Base-by-base conservation (phyloP, 1,139 yeast species). In the Wickerhamomyces sp. region DNA sequence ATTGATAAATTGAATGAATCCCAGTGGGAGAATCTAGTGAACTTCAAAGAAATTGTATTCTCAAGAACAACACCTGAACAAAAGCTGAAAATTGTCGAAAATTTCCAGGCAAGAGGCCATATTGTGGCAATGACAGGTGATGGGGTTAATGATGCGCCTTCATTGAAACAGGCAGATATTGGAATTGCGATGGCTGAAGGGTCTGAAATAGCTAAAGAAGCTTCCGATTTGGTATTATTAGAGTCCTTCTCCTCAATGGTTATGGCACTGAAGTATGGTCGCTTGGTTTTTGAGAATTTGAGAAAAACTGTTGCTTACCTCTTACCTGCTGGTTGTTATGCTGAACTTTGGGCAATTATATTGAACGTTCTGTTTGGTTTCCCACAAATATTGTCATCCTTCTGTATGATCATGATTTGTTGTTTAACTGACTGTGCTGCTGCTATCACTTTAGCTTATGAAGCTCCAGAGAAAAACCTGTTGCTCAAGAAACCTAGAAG, bases 171-270 rank as follows among this genome's bases (percentile, higher is more conserved):
- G 45, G 75, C 78, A 2, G 76, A 73, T 53, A 66, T 74, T 40
- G 80, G 80, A 31, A 70, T 75, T 43, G 72, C 78, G 2, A 63
- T 74, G 62, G 65, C 64, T 7, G 67, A 64, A 36, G 81, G 76
- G 3, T 67, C 77, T 17, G 81, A 76, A 48, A 69, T 76, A 47
- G 81, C 81, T n/a, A 68, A 73, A 49, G 80, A 74, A 45, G 80
- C 81, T 0, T 65, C 78, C 25, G 81, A 76, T 52, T 53, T 75
- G 51, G 66, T 75, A 24, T 58, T 74, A 34, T 55, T 72, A 54
- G 61, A 56, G 14, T 63, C 67, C 13, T 72, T 75, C 47, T 59
- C 67, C 24, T 67, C 78, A 2, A 72, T 75, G 41, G 63, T 74
- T 28, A 68, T 66, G 30, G 81, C 78, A 3, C 54, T 74, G 42